Conservation (phyloP, 345 rosid genomes). For the Salix brachista region DNA sequence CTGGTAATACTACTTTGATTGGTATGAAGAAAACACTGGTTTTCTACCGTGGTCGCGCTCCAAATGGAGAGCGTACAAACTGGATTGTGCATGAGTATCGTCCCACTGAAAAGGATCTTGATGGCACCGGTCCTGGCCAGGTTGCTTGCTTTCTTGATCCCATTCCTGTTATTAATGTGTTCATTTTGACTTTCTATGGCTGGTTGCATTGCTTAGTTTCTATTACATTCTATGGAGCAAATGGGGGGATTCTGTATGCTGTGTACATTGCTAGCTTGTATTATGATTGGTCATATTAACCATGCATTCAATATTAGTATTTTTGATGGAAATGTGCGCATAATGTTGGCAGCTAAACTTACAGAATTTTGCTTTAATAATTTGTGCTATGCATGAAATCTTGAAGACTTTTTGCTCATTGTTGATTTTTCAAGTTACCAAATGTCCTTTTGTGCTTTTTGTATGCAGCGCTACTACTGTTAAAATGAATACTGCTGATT, state of each 20-base stretch:
- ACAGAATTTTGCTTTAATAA: neutral
- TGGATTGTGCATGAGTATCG: conserved; percentile 99
- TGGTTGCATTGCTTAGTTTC: neutral
- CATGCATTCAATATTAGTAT: neutral
- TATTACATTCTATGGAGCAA: neutral
- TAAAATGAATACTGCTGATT: neutral
- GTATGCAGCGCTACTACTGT: neutral
- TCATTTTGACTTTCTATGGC: neutral
- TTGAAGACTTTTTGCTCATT: neutral
- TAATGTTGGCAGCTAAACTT: neutral
- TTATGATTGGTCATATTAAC: neutral
- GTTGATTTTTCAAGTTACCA: neutral
- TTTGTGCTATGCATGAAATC: neutral
- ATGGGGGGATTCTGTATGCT: neutral
- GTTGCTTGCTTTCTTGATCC: conserved; percentile 20
- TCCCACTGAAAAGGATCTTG: conserved; percentile 63
- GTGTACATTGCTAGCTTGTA: neutral
- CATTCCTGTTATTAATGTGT: neutral
- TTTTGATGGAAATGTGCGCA: neutral
- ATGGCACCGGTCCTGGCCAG: conserved; percentile 81
- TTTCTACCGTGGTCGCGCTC: conserved; percentile 90
- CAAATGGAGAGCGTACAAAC: conserved; percentile 72
- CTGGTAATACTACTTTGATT: conserved; percentile 21
- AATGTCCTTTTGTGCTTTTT: neutral
- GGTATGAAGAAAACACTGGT: conserved; percentile 99